These are phyloP conservation scores for Wallacemonas rigidus DNA, from an alignment of 208 protist genomes.

Conservation along the genomic window DNA sequence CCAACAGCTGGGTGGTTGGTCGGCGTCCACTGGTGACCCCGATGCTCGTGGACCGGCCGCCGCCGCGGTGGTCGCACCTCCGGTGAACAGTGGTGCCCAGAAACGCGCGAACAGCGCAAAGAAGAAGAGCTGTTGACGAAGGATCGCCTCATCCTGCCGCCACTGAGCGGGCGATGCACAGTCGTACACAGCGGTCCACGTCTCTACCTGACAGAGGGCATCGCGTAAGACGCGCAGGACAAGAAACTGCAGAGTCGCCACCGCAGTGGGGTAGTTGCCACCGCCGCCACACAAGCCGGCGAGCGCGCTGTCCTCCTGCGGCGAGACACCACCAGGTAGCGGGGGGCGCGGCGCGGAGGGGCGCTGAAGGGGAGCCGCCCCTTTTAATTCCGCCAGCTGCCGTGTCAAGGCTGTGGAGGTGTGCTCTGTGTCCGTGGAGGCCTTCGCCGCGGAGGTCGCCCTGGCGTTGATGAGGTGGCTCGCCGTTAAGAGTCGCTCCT, in stretches of 20 bases:
- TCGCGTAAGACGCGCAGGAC: conserved; percentile 76
- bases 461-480: conserved; percentile 69
- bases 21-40: neutral
- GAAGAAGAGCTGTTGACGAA: conserved; percentile 86
- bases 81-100: conserved; percentile 82
- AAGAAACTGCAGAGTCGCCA: conserved; percentile 77
- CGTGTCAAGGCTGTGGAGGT: neutral
- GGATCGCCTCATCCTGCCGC: conserved; percentile 47
- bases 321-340: conserved; percentile 57
- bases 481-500: conserved; percentile 74
- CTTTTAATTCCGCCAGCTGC: conserved; percentile 10
- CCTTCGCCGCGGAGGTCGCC: conserved; percentile 27
- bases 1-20: neutral
- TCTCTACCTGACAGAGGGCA: conserved; percentile 59
- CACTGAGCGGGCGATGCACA: conserved; percentile 37
- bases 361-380: conserved; percentile 23
- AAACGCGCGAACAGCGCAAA: conserved; percentile 73
- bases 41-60: neutral
- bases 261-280: conserved; percentile 73
- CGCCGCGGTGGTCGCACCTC: conserved; percentile 21
- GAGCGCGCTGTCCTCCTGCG: conserved; percentile 67
- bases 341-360: conserved; percentile 14
- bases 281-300: conserved; percentile 62
- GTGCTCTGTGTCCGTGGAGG: neutral
- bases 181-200: conserved; percentile 74